A percentile compares a stretch with the other conserved stretches of the same genome.
Conservation (phyloP, 1,284 basidiomycete species). For the Meira nashicola region DNA sequence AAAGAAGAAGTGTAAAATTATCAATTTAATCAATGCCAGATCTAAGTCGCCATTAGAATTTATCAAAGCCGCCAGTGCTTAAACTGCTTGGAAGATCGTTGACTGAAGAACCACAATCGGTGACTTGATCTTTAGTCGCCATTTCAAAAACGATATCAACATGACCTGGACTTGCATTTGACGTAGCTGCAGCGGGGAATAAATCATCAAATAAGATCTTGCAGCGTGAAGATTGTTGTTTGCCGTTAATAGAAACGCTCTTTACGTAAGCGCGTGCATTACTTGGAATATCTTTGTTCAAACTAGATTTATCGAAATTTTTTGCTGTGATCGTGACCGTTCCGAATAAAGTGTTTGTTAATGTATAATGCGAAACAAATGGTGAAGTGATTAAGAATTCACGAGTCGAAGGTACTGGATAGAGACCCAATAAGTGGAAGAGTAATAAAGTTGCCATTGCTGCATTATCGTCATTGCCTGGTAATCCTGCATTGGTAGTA, state of each 20-base stretch:
- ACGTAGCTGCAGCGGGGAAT: slow-evolving; percentile 12
- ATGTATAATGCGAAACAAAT: slow-evolving; percentile 34
- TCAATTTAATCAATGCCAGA: too few relatives aligned
- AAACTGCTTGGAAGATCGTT: background rate
- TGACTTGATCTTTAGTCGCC: background rate
- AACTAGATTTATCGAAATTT: slow-evolving; percentile 24
- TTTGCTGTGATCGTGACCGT: slow-evolving; percentile 25
- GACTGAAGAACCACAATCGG: background rate
- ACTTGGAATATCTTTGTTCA: slow-evolving; percentile 11
- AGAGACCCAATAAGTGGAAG: slow-evolving; percentile 61
- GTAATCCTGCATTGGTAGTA: slow-evolving; percentile 23
- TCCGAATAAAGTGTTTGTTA: slow-evolving; percentile 34
- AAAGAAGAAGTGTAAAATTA: too few relatives aligned
- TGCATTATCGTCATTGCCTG: slow-evolving; percentile 61
- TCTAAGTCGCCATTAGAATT: too few relatives aligned
- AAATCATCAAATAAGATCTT: slow-evolving; percentile 15
- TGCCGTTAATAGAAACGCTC: slow-evolving; percentile 18
- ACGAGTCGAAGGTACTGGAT: slow-evolving; percentile 58
- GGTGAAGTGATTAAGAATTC: slow-evolving; percentile 40
- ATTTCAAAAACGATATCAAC: background rate
- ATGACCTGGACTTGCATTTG: background rate
- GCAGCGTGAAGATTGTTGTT: slow-evolving; percentile 16
- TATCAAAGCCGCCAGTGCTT: background rate
- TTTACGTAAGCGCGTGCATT: slow-evolving; percentile 19
- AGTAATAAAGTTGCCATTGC: slow-evolving; percentile 67